Base-by-base conservation (phyloP, 768 basidiomycete species). In the Leccinum variicolor region DNA sequence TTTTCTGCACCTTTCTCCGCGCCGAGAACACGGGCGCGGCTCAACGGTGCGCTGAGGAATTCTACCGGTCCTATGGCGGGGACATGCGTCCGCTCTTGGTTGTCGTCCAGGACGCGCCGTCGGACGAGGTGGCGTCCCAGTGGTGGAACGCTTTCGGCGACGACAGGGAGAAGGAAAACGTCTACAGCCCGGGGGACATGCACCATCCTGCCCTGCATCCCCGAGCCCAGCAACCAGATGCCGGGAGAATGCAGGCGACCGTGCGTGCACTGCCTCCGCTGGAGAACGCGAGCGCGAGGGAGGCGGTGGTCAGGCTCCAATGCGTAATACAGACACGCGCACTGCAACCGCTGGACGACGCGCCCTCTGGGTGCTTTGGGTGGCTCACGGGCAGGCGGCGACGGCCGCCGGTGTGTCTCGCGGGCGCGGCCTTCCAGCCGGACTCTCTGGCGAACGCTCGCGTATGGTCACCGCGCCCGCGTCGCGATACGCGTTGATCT, bases 61-160 rank as follows among this genome's bases (percentile, higher is more conserved):
- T 69, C 28, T 62, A 59, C n/a, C 26, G 21, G 10, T 65, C 69
- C 7, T 69, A 65, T 17, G 65, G 67, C 8, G 69, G 69, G 41
- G 63, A 69, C 11, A 69, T 52, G 28, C 67, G 69, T 3, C 69
- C 69, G 1, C 10, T 69, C 41, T 13, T 71, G 51, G 56, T 69
- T 43, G 53, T 69, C 39, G 67, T 67, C 39, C 54, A 36, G 53
- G 69, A 59, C 17, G 67, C 65, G 3, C 36, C 6, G 17, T 65
- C 69, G 17, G 63, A 66, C 19, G 60, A 62, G 28, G 15, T 14
- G 9, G 69, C 69, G 9, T 4, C 28, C 25, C 59, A 52, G 29
- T 69, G 69, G 69, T 69, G 69, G 69, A 54, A 55, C 26, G 7
- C 46, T 15, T 46, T 54, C 3, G 56, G 59, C 10, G 57, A 59